Evolutionary conservation across 495 filamentous ascomycete genomes (phyloP).

Genomic region (Pyrenula aspistea): DNA sequence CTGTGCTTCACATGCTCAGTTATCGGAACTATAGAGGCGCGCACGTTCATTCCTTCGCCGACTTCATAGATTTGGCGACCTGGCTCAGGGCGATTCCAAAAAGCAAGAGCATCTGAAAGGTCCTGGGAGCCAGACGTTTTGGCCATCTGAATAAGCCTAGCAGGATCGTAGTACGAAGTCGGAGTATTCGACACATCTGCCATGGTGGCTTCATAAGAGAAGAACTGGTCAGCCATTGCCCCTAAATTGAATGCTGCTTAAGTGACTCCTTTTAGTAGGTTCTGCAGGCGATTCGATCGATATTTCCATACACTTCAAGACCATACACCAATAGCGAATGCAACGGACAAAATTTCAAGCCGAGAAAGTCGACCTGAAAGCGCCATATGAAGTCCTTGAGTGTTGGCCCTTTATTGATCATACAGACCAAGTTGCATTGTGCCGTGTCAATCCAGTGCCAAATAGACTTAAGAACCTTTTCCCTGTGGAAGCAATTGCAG

Average conservation of each 20-base stretch:
- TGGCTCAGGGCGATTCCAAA: constrained; percentile 15
- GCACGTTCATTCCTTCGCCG: constrained; percentile 15
- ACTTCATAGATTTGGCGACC: constrained; percentile 13
- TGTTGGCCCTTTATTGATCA: too few species aligned
- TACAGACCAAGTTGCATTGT: too few species aligned
- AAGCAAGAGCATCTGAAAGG: constrained; percentile 29
- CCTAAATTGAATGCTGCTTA: not conserved
- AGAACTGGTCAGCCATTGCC: not conserved
- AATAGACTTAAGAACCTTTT: too few species aligned
- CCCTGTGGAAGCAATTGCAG: too few species aligned
- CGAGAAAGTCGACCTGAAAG: too few species aligned
- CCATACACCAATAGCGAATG: too few species aligned
- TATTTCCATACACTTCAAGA: too few species aligned
- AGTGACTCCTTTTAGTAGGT: too few species aligned
- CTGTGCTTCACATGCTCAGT: constrained; percentile 82
- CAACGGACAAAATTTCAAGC: too few species aligned
- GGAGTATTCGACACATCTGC: not conserved
- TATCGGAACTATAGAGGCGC: constrained; percentile 17
- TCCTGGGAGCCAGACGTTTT: constrained; percentile 18
- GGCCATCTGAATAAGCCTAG: not conserved
- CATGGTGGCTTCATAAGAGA: not conserved
- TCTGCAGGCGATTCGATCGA: too few species aligned
- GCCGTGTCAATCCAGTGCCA: too few species aligned
- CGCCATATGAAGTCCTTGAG: too few species aligned
- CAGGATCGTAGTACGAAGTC: not conserved